Evolutionary conservation across 768 basidiomycete species (phyloP).

Genomic region (Pisolithus tinctorius): DNA sequence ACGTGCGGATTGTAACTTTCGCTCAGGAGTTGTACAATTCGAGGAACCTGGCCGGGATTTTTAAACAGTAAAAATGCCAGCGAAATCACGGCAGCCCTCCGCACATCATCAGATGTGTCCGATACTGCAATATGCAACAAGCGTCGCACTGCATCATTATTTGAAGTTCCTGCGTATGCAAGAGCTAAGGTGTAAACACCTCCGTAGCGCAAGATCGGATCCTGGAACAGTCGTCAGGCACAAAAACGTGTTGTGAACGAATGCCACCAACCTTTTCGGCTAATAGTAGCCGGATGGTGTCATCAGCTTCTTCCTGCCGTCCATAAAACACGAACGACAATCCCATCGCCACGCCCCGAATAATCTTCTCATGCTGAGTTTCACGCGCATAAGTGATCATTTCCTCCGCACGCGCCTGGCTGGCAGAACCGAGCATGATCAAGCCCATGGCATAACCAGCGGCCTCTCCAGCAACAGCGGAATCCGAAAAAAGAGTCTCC

Average conservation of each 20-base stretch:
- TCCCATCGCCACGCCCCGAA: constrained; percentile 90
- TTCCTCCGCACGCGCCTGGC: constrained; percentile 73
- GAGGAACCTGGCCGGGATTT: constrained; percentile 91
- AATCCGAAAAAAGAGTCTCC: constrained; percentile 84
- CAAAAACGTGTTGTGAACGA: not conserved
- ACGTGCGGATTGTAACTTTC: constrained; percentile 99
- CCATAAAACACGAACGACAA: constrained; percentile 91
- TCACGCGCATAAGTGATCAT: constrained; percentile 96
- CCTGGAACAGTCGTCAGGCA: constrained; percentile 40
- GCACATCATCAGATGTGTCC: constrained; percentile 95
- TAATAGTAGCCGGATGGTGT: constrained; percentile 68
- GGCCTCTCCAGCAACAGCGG: constrained; percentile 93
- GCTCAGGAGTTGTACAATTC: constrained; percentile 92
- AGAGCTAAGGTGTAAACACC: constrained; percentile 95
- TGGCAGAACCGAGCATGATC: constrained; percentile 94
- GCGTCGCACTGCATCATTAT: constrained; percentile 88
- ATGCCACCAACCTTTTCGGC: constrained; percentile 67
- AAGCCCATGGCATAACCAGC: constrained; percentile 97
- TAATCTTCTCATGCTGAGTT: constrained; percentile 99
- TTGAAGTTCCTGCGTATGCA: constrained; percentile 93
- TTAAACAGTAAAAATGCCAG: constrained; percentile 96
- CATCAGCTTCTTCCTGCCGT: constrained; percentile 86
- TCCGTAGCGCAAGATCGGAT: constrained; percentile 94
- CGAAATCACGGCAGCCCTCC: constrained; percentile 92
- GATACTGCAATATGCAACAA: constrained; percentile 96